Conservation (phyloP, 1,284 basidiomycete species). For the Fomitopsis pinicola region DNA sequence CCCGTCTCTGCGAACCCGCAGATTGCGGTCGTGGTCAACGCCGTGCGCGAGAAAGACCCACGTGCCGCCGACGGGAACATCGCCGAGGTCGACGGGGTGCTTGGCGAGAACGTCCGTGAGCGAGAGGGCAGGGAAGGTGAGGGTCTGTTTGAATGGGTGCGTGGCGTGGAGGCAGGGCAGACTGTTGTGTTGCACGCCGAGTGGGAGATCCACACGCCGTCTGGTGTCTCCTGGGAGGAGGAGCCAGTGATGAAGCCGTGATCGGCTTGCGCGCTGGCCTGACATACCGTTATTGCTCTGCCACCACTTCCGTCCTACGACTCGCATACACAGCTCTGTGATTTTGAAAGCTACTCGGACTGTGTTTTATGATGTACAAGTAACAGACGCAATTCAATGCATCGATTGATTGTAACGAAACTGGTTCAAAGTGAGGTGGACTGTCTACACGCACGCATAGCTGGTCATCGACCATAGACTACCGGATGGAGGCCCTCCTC, state of each 20-base stretch:
- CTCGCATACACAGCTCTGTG: too few species aligned
- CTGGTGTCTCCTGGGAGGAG: slow-evolving; percentile 28
- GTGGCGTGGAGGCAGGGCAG: slow-evolving; percentile 21
- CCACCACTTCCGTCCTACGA: too few species aligned
- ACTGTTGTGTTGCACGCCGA: slow-evolving; percentile 38
- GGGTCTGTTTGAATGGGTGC: slow-evolving; percentile 27
- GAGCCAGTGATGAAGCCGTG: not conserved
- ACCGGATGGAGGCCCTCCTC: too few species aligned
- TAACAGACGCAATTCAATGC: too few species aligned
- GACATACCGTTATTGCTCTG: too few species aligned
- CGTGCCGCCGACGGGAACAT: slow-evolving; percentile 16
- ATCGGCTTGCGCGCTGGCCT: too few species aligned
- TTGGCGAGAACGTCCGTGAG: slow-evolving; percentile 20
- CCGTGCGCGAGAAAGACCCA: slow-evolving; percentile 40
- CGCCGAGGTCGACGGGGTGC: slow-evolving; percentile 13
- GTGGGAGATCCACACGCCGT: slow-evolving; percentile 49
- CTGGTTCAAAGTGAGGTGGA: too few species aligned
- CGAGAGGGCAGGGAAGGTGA: slow-evolving; percentile 24
- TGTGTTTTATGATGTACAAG: too few species aligned
- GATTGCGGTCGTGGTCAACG: slow-evolving; percentile 43
- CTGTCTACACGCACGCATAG: too few species aligned
- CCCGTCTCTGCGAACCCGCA: slow-evolving; percentile 37
- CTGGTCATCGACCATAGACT: too few species aligned
- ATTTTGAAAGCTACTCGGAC: too few species aligned
- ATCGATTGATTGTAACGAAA: too few species aligned